These are phyloP conservation scores for Deuterostichococcus epilithicus DNA, from an alignment of 139 green algal genomes.

Conservation along the genomic window DNA sequence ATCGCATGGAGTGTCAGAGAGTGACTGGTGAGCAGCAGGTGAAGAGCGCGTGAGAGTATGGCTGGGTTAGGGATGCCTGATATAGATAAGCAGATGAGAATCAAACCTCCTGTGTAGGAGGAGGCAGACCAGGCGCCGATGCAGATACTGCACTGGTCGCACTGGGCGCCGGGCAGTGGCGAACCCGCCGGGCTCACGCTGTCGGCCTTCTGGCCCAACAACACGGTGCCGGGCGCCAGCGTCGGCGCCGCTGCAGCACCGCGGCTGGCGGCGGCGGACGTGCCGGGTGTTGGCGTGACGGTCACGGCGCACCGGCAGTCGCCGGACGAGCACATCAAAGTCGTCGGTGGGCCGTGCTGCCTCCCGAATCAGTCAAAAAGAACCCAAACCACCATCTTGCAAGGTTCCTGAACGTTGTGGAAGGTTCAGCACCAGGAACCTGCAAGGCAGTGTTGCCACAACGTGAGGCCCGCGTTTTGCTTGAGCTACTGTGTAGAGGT, in stretches of 20 bases:
- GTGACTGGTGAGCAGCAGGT: too few relatives aligned
- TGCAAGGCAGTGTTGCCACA: too few relatives aligned
- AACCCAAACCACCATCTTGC: too few relatives aligned
- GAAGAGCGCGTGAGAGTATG: too few relatives aligned
- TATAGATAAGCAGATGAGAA: too few relatives aligned
- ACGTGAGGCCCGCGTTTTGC: too few relatives aligned
- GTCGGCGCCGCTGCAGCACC: constrained; percentile 4
- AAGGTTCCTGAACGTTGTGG: too few relatives aligned
- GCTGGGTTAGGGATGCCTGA: too few relatives aligned
- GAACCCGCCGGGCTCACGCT: constrained; percentile 2
- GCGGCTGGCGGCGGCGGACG: constrained; percentile 14
- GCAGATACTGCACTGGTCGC: constrained; percentile 21
- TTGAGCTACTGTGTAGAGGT: too few relatives aligned
- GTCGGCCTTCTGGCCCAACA: constrained; percentile 1
- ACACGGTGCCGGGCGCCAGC: background rate
- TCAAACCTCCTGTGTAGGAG: background rate
- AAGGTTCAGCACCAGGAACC: too few relatives aligned
- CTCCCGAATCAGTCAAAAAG: too few relatives aligned
- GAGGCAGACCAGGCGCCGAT: constrained; percentile 16
- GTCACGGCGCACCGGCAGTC: background rate
- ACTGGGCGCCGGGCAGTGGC: background rate
- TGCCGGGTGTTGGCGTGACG: constrained; percentile 6
- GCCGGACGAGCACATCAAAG: background rate
- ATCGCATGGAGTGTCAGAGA: too few relatives aligned
- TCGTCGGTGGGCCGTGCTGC: background rate